These are phyloP conservation scores for Aspergillus funiculosus DNA, from an alignment of 495 filamentous ascomycete species.

Conservation along the genomic window DNA sequence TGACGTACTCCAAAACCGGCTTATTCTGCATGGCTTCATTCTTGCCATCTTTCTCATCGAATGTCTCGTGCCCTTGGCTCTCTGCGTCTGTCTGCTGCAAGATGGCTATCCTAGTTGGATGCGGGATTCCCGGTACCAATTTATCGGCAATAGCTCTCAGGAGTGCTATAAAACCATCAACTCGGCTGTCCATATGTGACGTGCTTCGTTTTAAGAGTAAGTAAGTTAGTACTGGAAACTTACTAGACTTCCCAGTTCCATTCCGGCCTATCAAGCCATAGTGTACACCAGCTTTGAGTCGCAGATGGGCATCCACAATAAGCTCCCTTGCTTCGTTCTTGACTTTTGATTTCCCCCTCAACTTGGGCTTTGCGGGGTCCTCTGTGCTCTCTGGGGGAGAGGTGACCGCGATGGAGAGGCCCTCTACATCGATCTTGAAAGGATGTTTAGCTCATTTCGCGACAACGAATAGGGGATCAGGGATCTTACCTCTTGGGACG, in stretches of 20 bases:
- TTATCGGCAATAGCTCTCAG: constrained; percentile 70
- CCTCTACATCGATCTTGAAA: constrained; percentile 59
- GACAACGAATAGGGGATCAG: not conserved
- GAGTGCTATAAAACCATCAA: constrained; percentile 45
- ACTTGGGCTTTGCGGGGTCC: constrained; percentile 29
- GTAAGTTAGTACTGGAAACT: constrained; percentile 18
- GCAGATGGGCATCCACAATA: constrained; percentile 59
- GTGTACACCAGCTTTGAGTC: constrained; percentile 60
- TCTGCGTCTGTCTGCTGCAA: constrained; percentile 61
- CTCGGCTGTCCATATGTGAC: no score
- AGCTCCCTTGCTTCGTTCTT: constrained; percentile 58
- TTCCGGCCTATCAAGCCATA: constrained; percentile 75
- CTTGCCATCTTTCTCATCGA: constrained; percentile 15
- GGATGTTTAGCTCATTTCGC: not conserved
- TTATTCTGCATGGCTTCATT: constrained; percentile 18
- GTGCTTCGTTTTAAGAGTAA: not conserved
- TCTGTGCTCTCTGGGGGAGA: constrained; percentile 22
- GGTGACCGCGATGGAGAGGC: constrained; percentile 57
- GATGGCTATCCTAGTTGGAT: constrained; percentile 59
- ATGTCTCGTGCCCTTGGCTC: constrained; percentile 9
- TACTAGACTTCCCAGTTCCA: constrained; percentile 76
- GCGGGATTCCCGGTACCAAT: constrained; percentile 71
- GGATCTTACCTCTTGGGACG: constrained; percentile 33
- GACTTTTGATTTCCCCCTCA: constrained; percentile 49
- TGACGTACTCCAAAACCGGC: constrained; percentile 60